phyloP scores from a whole-genome alignment of 2,329 filamentous ascomycete genomes.

The Xylariales sp. region DNA sequence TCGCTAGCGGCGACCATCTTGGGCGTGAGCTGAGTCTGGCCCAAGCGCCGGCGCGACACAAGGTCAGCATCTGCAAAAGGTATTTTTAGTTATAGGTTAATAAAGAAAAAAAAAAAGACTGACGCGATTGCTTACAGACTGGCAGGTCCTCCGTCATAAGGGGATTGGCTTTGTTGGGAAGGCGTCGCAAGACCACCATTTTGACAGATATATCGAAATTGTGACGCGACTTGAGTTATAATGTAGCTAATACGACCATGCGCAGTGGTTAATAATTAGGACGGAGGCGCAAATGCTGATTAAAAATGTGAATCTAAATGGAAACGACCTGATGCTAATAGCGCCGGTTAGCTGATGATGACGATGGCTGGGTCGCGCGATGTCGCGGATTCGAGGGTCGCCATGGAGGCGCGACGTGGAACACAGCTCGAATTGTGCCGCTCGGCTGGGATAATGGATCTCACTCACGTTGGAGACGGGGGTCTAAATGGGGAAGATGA shows the following conservation, averaged over 20 bases:
- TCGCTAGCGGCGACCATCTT: constrained; percentile 80
- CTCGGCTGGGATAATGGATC: constrained; percentile 44
- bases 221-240: constrained; percentile 41
- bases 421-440: constrained; percentile 42
- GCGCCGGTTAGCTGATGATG: constrained; percentile 46
- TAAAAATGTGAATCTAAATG: constrained; percentile 37
- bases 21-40: constrained; percentile 89
- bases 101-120: constrained; percentile 18
- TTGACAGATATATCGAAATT: constrained; percentile 37
- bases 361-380: constrained; percentile 41
- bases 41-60: constrained; percentile 85
- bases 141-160: constrained; percentile 74
- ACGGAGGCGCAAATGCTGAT: constrained; percentile 31
- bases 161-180: constrained; percentile 73
- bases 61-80: constrained; percentile 72
- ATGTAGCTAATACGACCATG: constrained; percentile 23
- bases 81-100: constrained; percentile 34
- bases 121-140: constrained; percentile 61
- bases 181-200: constrained; percentile 57
- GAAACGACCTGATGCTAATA: constrained; percentile 39
- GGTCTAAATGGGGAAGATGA: constrained; percentile 36
- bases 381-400: constrained; percentile 44
- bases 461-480: constrained; percentile 47
- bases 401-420: constrained; percentile 45
- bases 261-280: constrained; percentile 19